Evolutionary conservation across 441 rosid genomes (phyloP).

Genomic region (Biscutella auriculata): DNA sequence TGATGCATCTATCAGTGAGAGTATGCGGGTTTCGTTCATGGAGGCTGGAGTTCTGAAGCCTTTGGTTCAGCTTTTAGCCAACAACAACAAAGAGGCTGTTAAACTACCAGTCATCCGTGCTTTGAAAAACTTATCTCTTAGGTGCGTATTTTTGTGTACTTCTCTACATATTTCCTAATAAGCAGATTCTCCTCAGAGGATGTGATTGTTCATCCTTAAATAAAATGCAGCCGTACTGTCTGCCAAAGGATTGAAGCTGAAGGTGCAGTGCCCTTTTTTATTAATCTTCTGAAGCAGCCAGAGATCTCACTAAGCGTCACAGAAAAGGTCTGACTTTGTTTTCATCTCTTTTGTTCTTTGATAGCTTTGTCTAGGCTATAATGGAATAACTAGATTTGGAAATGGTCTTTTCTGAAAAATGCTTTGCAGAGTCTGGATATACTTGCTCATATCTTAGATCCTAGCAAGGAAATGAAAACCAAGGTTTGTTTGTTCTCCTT

Average conservation of each 20-base stretch:
- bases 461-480: slow-evolving; percentile 58
- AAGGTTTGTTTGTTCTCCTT: slow-evolving; percentile 36
- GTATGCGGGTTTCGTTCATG: slow-evolving; percentile 61
- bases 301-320: slow-evolving; percentile 32
- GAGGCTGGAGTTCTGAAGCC: slow-evolving; percentile 75
- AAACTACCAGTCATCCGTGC: slow-evolving; percentile 39
- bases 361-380: neutral
- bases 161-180: neutral
- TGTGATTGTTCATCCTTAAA: neutral
- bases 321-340: slow-evolving; percentile 41
- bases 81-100: slow-evolving; percentile 36
- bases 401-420: slow-evolving; percentile 12
- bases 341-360: neutral
- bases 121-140: slow-evolving; percentile 62
- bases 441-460: slow-evolving; percentile 56
- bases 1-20: slow-evolving; percentile 62
- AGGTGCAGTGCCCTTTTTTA: slow-evolving; percentile 41
- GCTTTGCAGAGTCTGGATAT: slow-evolving; percentile 52
- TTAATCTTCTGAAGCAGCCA: slow-evolving; percentile 38
- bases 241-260: slow-evolving; percentile 60
- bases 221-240: slow-evolving; percentile 44
- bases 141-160: slow-evolving; percentile 26
- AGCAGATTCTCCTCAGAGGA: neutral
- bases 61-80: slow-evolving; percentile 54
- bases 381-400: neutral